A percentile compares a stretch with the other conserved stretches of the same genome.
These are phyloP conservation scores for Nelumbo lutea DNA, from an alignment of 164 flowering plant genomes.

Conservation along the genomic window DNA sequence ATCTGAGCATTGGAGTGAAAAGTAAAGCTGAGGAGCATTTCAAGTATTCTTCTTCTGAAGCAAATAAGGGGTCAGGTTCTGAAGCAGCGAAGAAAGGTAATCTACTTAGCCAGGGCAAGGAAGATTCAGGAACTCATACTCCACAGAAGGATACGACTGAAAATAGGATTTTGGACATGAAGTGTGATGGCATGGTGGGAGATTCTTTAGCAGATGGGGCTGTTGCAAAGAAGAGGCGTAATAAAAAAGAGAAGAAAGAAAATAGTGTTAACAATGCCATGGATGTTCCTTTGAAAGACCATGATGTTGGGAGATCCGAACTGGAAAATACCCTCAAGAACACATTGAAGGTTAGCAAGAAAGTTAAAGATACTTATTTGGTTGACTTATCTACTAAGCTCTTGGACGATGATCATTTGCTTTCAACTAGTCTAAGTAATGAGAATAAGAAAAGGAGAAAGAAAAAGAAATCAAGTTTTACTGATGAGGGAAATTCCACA, in stretches of 20 bases:
- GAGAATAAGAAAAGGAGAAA: constrained; percentile 20
- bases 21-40: constrained; percentile 1
- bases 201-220: constrained; percentile 10
- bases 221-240: constrained; percentile 31
- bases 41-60: constrained; percentile 2
- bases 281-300: constrained; percentile 14
- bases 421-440: constrained; percentile 1
- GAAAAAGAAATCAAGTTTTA: constrained; percentile 4
- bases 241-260: constrained; percentile 18
- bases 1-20: constrained; percentile 1
- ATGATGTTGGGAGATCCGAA: constrained; percentile 3
- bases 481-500: constrained; percentile 8
- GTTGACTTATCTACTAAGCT: constrained; percentile 13
- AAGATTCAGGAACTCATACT: constrained; percentile 11
- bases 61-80: constrained; percentile 4
- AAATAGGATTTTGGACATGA: constrained; percentile 10
- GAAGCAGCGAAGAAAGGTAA: constrained; percentile 2
- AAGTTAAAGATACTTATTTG: constrained; percentile 3
- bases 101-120: constrained; percentile 8
- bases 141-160: constrained; percentile 11
- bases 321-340: constrained; percentile 4
- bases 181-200: constrained; percentile 5
- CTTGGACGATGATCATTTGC: constrained; percentile 7
- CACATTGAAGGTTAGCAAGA: constrained; percentile 9
- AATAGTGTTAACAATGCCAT: not conserved